Conservation (phyloP, 768 basidiomycete genomes). For the Cystofilobasidium macerans region DNA sequence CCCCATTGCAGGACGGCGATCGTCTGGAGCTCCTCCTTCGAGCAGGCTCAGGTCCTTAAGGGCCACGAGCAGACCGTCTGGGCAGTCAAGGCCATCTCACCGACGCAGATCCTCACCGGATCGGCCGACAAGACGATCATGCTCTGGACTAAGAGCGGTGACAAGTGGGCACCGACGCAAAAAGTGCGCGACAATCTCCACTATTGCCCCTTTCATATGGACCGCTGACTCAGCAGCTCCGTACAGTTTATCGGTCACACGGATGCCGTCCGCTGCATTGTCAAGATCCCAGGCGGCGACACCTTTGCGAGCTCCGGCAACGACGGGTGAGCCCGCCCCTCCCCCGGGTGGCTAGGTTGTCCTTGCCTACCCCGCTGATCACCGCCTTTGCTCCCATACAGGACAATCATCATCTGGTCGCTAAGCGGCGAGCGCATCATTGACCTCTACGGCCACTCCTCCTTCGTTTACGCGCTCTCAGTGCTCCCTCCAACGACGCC, state of each 20-base stretch:
- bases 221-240: neutral
- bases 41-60: slow-evolving; percentile 58
- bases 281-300: slow-evolving; percentile 55
- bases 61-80: slow-evolving; percentile 88
- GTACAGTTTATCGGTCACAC: slow-evolving; percentile 61
- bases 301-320: slow-evolving; percentile 94
- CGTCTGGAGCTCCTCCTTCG: slow-evolving; percentile 49
- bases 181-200: neutral
- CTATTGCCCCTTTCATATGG: neutral
- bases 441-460: slow-evolving; percentile 84
- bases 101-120: slow-evolving; percentile 42
- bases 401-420: slow-evolving; percentile 87
- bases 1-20: slow-evolving; percentile 63
- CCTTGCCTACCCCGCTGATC: neutral
- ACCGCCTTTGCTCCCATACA: slow-evolving; percentile 36
- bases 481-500: slow-evolving; percentile 48
- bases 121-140: slow-evolving; percentile 94
- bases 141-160: slow-evolving; percentile 60
- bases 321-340: slow-evolving; percentile 55
- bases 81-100: slow-evolving; percentile 64
- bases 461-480: slow-evolving; percentile 85
- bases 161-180: slow-evolving; percentile 54
- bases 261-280: slow-evolving; percentile 80
- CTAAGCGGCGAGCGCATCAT: slow-evolving; percentile 65
- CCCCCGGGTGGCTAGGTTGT: neutral